phyloP scores from a whole-genome alignment of 2,329 filamentous ascomycete genomes.

The Phialophora macrospora region DNA sequence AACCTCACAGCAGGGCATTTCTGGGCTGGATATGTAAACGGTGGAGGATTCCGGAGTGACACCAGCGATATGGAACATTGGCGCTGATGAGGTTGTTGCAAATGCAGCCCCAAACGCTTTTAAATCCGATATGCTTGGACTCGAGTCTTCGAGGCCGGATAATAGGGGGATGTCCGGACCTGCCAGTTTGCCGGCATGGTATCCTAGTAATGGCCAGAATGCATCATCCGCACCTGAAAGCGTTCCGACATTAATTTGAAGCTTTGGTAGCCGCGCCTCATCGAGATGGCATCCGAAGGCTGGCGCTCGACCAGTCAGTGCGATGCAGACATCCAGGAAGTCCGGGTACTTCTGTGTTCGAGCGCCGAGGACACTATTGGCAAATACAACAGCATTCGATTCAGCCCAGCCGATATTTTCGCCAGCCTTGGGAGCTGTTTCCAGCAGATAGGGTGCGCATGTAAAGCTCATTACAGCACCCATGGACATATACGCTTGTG shows the following conservation, averaged over 20 bases:
- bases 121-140: conserved; percentile 43
- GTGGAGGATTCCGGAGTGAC: conserved; percentile 48
- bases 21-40: neutral
- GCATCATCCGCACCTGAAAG: conserved; percentile 43
- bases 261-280: conserved; percentile 34
- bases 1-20: conserved; percentile 7
- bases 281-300: conserved; percentile 42
- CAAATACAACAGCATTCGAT: conserved; percentile 55
- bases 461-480: conserved; percentile 52
- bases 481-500: conserved; percentile 48
- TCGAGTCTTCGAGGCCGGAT: conserved; percentile 42
- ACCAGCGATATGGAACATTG: conserved; percentile 53
- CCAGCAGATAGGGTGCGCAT: conserved; percentile 52
- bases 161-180: conserved; percentile 46
- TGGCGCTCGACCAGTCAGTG: conserved; percentile 49
- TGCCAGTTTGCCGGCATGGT: conserved; percentile 44
- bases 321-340: conserved; percentile 52
- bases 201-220: conserved; percentile 50
- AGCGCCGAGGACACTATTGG: conserved; percentile 54
- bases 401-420: conserved; percentile 54
- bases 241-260: conserved; percentile 4
- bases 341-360: conserved; percentile 55
- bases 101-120: conserved; percentile 55
- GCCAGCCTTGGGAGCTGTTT: conserved; percentile 44
- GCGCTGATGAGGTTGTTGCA: conserved; percentile 49